These are phyloP conservation scores for Pythium scleroteichum DNA, from an alignment of 352 stramenopile genomes.

Conservation along the genomic window DNA sequence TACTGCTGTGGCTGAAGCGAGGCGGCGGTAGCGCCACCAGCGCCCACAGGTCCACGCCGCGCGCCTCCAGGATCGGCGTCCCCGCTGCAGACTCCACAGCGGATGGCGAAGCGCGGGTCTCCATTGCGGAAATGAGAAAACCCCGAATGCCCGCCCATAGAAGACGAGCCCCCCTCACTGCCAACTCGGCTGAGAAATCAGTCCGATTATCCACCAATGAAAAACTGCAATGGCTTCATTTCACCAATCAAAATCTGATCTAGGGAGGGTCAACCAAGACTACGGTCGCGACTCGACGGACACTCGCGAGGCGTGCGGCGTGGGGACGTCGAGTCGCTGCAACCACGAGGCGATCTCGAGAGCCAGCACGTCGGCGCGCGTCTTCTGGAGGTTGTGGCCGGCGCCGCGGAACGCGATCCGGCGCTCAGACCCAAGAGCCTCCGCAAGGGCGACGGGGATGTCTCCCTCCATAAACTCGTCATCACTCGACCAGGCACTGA, in stretches of 20 bases:
- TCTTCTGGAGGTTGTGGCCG: conserved; percentile 82
- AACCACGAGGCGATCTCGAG: conserved; percentile 50
- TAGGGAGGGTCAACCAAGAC: no score
- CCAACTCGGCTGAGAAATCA: conserved; percentile 1
- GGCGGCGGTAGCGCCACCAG: conserved; percentile 11
- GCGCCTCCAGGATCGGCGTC: conserved; percentile 8
- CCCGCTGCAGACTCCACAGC: background rate
- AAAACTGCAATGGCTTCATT: no score
- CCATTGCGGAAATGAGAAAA: background rate
- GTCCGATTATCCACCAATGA: background rate
- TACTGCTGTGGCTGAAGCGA: conserved; percentile 13
- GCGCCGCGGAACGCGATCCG: conserved; percentile 50
- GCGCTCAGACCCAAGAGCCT: conserved; percentile 31
- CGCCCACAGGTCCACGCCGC: conserved; percentile 6
- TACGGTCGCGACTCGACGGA: no score
- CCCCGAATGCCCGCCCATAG: background rate
- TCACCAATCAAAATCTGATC: no score
- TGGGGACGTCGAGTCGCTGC: background rate
- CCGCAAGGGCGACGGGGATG: conserved; percentile 46
- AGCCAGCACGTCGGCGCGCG: conserved; percentile 44
- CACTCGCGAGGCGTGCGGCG: no score
- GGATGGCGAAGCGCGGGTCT: background rate
- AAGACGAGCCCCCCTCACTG: no score
- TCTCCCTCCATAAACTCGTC: conserved; percentile 63
- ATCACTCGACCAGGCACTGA: conserved; percentile 61